These are phyloP conservation scores for Solanum bulbocastanum DNA, from an alignment of 257 asterid species.

Conservation along the genomic window DNA sequence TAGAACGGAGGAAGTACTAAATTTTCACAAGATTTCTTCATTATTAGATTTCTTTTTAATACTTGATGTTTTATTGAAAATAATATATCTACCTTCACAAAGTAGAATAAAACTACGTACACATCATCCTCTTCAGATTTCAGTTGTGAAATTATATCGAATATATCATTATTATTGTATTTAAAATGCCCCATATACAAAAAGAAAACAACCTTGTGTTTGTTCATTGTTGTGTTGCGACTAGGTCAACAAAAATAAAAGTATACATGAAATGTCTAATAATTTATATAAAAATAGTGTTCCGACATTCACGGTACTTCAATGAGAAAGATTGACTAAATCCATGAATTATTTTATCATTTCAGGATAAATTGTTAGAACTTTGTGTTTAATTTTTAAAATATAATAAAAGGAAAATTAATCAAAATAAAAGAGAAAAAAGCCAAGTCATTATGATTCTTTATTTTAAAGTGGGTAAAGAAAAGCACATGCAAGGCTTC, in stretches of 20 bases:
- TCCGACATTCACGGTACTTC: constrained; percentile 42
- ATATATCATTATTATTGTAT: not conserved
- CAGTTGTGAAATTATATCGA: not conserved
- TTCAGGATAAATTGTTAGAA: not conserved
- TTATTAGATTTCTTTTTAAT: not conserved
- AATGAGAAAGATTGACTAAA: constrained; percentile 9
- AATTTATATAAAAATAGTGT: not conserved
- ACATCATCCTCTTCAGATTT: not conserved
- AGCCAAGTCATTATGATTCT: constrained; percentile 11
- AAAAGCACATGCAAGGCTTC: constrained; percentile 13
- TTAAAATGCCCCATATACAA: not conserved
- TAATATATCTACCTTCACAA: not conserved
- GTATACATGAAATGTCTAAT: constrained; percentile 2
- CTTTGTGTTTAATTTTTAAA: not conserved
- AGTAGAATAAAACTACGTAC: accelerated
- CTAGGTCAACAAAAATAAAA: constrained; percentile 14
- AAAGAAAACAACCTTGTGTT: not conserved
- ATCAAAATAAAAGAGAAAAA: not conserved
- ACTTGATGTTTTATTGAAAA: accelerated
- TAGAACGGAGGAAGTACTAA: no score
- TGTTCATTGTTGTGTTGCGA: not conserved
- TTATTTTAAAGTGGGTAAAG: constrained; percentile 11
- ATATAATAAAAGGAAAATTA: not conserved
- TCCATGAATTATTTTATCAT: not conserved
- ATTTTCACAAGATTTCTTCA: not conserved